phyloP scores from a whole-genome alignment of 345 rosid species.

The Gossypium thurberi region DNA sequence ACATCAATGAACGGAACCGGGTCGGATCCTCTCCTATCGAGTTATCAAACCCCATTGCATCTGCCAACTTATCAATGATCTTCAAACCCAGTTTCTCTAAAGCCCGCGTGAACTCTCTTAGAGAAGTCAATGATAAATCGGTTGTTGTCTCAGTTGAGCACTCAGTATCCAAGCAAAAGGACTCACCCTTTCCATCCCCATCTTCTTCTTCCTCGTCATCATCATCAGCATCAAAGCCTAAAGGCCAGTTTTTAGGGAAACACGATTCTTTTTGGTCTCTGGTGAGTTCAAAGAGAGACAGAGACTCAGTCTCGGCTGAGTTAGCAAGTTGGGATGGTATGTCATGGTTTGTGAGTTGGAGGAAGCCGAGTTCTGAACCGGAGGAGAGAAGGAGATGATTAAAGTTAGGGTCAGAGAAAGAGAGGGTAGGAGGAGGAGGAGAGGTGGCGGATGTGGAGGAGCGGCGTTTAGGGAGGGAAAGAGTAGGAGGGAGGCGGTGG shows the following conservation, averaged over 20 bases:
- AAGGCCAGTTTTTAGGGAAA: constrained; percentile 71
- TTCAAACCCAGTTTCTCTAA: constrained; percentile 52
- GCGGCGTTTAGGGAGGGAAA: constrained; percentile 57
- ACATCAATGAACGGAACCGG: constrained; percentile 46
- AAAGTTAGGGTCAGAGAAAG: constrained; percentile 25
- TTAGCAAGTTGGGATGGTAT: constrained; percentile 44
- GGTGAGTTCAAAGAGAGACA: constrained; percentile 44
- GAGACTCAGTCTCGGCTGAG: constrained; percentile 52
- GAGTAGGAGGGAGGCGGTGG: constrained; percentile 70
- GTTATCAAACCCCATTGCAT: constrained; percentile 45
- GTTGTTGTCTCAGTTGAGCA: constrained; percentile 33
- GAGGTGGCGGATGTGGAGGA: constrained; percentile 22
- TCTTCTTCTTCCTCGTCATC: constrained; percentile 30
- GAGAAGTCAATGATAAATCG: constrained; percentile 32
- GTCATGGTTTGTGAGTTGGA: constrained; percentile 40
- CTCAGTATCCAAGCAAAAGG: constrained; percentile 46
- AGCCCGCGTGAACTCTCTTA: constrained; percentile 36
- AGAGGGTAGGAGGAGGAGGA: constrained; percentile 36
- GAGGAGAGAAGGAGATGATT: constrained; percentile 34
- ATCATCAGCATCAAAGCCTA: constrained; percentile 46
- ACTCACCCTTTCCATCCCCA: constrained; percentile 31
- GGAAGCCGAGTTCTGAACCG: constrained; percentile 41
- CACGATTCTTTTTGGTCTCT: constrained; percentile 31
- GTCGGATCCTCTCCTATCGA: constrained; percentile 40
- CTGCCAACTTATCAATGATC: constrained; percentile 38